Conservation (phyloP, 345 rosid genomes). For the Eutrema yunnanense region DNA sequence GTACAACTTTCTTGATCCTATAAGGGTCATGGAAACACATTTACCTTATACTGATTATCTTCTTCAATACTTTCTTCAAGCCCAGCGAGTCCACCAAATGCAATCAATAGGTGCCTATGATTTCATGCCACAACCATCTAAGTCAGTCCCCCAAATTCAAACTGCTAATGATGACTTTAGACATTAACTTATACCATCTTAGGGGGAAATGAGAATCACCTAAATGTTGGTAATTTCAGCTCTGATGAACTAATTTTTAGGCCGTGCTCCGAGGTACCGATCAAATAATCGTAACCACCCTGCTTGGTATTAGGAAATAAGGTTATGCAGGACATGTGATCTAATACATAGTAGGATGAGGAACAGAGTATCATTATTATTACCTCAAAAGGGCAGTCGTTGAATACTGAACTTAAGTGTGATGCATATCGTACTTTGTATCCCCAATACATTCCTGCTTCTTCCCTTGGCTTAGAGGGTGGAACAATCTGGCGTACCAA, state of each 20-base stretch:
- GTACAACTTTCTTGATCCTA: background rate
- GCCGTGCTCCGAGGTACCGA: slow-evolving; percentile 99
- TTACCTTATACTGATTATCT: slow-evolving; percentile 67
- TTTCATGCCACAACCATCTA: slow-evolving; percentile 13
- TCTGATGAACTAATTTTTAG: slow-evolving; percentile 55
- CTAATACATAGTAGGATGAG: background rate
- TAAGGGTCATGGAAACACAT: background rate
- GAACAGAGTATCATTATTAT: background rate
- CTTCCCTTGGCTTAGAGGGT: slow-evolving; percentile 66
- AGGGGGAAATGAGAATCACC: slow-evolving; percentile 33
- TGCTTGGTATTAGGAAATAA: slow-evolving; percentile 26
- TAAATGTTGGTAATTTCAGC: slow-evolving; percentile 60
- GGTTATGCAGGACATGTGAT: background rate
- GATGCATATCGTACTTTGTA: slow-evolving; percentile 89
- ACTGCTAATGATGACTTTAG: background rate
- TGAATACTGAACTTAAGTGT: slow-evolving; percentile 57
- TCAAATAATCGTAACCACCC: slow-evolving; percentile 89
- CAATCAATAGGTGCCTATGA: slow-evolving; percentile 75
- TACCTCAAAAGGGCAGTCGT: slow-evolving; percentile 62
- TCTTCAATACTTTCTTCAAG: slow-evolving; percentile 77
- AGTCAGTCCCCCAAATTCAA: slow-evolving; percentile 2
- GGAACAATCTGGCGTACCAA: slow-evolving; percentile 57
- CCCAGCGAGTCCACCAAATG: slow-evolving; percentile 97
- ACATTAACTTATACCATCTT: background rate
- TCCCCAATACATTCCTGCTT: slow-evolving; percentile 83